phyloP scores from a whole-genome alignment of 768 basidiomycete genomes.

The Suillus variegatus region DNA sequence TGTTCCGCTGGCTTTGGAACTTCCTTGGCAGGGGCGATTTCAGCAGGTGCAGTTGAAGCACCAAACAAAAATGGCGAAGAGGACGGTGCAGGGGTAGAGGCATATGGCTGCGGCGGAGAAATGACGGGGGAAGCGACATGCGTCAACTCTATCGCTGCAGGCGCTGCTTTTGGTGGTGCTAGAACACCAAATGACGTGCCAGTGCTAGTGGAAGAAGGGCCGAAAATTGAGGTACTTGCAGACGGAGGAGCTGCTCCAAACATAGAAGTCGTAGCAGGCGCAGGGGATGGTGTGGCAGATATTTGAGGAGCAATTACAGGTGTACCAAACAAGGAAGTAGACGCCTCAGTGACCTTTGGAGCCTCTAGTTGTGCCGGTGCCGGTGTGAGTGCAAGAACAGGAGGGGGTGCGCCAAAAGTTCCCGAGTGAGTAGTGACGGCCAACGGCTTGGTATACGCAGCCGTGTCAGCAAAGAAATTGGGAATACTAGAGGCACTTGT shows the following conservation, averaged over 20 bases:
- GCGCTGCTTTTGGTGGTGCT: neutral
- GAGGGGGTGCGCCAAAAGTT: constrained; percentile 27
- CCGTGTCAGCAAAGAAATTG: constrained; percentile 64
- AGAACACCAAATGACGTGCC: constrained; percentile 15
- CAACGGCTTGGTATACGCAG: constrained; percentile 43
- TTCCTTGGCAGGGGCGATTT: constrained; percentile 16
- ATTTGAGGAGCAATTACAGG: constrained; percentile 4
- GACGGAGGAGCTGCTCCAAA: constrained; percentile 9
- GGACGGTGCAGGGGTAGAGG: constrained; percentile 13
- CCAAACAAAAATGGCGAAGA: constrained; percentile 31
- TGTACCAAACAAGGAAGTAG: constrained; percentile 15
- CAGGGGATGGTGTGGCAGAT: constrained; percentile 8
- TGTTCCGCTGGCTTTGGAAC: constrained; percentile 16
- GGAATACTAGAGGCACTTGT: constrained; percentile 41
- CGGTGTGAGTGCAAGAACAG: constrained; percentile 13
- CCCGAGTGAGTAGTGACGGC: constrained; percentile 15
- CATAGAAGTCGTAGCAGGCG: constrained; percentile 8
- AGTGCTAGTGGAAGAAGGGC: constrained; percentile 11
- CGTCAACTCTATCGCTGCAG: constrained; percentile 18
- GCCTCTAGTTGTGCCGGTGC: constrained; percentile 4
- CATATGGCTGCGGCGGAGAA: neutral
- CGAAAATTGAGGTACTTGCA: constrained; percentile 13
- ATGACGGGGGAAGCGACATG: constrained; percentile 18
- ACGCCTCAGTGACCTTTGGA: constrained; percentile 13
- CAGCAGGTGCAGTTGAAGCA: constrained; percentile 21